Evolutionary conservation across 129 eudicot species (phyloP).

Genomic region (Flaveria brownii): DNA sequence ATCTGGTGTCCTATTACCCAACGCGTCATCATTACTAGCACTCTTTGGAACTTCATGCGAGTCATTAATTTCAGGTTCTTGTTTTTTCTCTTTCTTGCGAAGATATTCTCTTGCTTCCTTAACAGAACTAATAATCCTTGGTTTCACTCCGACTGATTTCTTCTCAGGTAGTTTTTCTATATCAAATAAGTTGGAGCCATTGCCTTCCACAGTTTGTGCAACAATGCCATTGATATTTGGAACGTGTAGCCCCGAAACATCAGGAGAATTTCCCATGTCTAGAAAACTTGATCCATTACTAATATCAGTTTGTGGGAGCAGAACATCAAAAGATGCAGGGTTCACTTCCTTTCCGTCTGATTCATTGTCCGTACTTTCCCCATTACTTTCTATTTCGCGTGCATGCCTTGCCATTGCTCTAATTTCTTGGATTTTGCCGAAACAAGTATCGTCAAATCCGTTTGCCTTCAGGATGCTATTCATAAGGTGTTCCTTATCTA

Average conservation of each 20-base stretch:
- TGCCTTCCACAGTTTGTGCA: constrained; percentile 11
- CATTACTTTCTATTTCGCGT: constrained; percentile 57
- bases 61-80: constrained; percentile 24
- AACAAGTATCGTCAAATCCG: constrained; percentile 31
- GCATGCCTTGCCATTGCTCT: constrained; percentile 78
- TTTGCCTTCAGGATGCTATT: constrained; percentile 56
- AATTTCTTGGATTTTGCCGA: constrained; percentile 63
- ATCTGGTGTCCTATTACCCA: constrained; percentile 10
- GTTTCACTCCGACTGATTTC: constrained; percentile 36
- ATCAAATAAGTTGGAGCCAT: constrained; percentile 13
- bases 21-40: constrained; percentile 19
- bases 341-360: constrained; percentile 25
- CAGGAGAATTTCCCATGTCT: constrained; percentile 9
- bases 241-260: constrained; percentile 11
- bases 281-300: constrained; percentile 19
- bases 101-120: constrained; percentile 91
- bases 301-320: constrained; percentile 6
- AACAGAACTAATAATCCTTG: constrained; percentile 65
- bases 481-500: constrained; percentile 60
- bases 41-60: constrained; percentile 24
- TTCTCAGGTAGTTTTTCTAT: constrained; percentile 24
- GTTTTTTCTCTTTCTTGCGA: constrained; percentile 34
- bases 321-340: constrained; percentile 25
- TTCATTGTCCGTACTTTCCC: constrained; percentile 27
- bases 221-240: constrained; percentile 24